A percentile compares a stretch with the other conserved stretches of the same genome.
phyloP scores from a whole-genome alignment of 2,329 filamentous ascomycete genomes.

The Incumbomyces lentus region DNA sequence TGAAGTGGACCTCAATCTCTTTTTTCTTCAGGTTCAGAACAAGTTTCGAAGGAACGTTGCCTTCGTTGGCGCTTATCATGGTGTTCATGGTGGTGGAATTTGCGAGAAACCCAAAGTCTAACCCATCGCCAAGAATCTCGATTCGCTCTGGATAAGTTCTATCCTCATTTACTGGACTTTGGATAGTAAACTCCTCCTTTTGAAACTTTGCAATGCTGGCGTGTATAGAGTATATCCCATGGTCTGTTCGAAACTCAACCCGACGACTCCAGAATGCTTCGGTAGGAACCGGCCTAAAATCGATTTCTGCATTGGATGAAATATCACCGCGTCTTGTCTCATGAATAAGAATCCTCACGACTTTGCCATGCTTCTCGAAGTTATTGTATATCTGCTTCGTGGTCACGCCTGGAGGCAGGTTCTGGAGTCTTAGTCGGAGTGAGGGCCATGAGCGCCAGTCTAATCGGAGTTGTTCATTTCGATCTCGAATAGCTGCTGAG shows the following conservation, averaged over 20 bases:
- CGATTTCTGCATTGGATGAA: conserved; percentile 37
- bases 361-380: conserved; percentile 43
- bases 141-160: conserved; percentile 14
- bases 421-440: conserved; percentile 16
- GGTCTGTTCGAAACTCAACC: background rate
- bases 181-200: conserved; percentile 1
- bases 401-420: conserved; percentile 27
- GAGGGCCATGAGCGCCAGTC: background rate
- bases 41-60: conserved; percentile 18
- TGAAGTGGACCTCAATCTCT: conserved; percentile 34
- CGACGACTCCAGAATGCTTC: background rate
- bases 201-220: conserved; percentile 4
- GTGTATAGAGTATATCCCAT: background rate
- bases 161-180: conserved; percentile 12
- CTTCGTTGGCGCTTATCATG: conserved; percentile 5
- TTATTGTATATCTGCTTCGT: conserved; percentile 39
- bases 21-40: conserved; percentile 32
- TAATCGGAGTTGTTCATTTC: no score
- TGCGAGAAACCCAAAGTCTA: conserved; percentile 13
- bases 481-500: background rate
- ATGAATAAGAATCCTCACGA: conserved; percentile 49
- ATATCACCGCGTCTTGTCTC: conserved; percentile 33
- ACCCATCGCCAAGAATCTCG: background rate
- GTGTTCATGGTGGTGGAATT: conserved; percentile 13
- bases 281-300: background rate